These are phyloP conservation scores for Cercospora beticola DNA, from an alignment of 2,329 filamentous ascomycete genomes.

Conservation along the genomic window DNA sequence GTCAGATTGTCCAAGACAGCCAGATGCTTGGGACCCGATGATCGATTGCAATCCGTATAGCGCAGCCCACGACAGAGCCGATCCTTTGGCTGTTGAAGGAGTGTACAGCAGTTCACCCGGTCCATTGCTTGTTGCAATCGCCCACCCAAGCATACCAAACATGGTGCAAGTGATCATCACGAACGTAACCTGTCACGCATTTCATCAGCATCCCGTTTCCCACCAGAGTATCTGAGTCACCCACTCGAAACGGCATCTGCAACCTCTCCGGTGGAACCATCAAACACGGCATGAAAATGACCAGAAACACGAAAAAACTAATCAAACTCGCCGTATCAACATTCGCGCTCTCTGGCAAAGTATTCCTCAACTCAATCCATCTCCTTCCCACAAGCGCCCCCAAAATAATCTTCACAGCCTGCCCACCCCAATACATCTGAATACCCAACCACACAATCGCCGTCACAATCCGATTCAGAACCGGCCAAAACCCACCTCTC, in stretches of 20 bases:
- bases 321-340: constrained; percentile 24
- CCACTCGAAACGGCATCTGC: constrained; percentile 16
- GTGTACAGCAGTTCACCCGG: constrained; percentile 16
- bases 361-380: constrained; percentile 18
- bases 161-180: constrained; percentile 17
- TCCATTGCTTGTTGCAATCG: constrained; percentile 9
- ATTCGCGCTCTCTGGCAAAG: constrained; percentile 20
- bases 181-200: constrained; percentile 11
- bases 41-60: constrained; percentile 20
- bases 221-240: background rate
- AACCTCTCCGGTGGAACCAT: constrained; percentile 19
- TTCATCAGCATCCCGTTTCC: background rate
- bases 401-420: constrained; percentile 23
- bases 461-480: constrained; percentile 29
- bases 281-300: constrained; percentile 19
- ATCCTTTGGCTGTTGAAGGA: constrained; percentile 18
- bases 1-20: constrained; percentile 23
- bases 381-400: constrained; percentile 17
- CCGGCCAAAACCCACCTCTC: constrained; percentile 29
- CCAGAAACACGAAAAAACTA: constrained; percentile 17
- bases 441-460: constrained; percentile 30
- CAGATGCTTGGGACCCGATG: constrained; percentile 18
- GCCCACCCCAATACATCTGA: constrained; percentile 27
- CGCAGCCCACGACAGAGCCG: constrained; percentile 18
- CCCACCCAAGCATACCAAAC: constrained; percentile 22